Base-by-base conservation (phyloP, 345 rosid species). In the Arabidopsis arenosa region DNA sequence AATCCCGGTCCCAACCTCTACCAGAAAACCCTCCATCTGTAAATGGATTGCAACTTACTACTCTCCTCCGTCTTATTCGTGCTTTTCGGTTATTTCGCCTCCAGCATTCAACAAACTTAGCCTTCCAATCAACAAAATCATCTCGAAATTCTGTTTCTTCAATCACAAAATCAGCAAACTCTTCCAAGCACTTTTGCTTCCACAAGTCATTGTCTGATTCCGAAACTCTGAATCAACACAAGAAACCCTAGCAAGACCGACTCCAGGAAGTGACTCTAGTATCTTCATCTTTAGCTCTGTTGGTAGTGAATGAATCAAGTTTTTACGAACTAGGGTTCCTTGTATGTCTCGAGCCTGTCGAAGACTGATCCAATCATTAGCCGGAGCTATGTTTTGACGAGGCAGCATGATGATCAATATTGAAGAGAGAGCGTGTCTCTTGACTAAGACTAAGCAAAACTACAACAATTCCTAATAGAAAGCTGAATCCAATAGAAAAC, bases 241-340 rank as follows among this genome's bases (percentile, higher is more conserved):
- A 9, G 51, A 86, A 73, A 82, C 54, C 52, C 52, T 87, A 0
- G 85, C 87, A 37, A 87, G 12, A 81, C 82, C 86, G 12, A 11
- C 51, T 5, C 81, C 95, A 23, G 79, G 77, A 64, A 92, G 84
- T 8, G 47, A 80, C 85, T 87, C 89, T 49, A 88, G 65, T 73
- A 88, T 79, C 83, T 72, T 86, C 7, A 84, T 71, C 83, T 88
- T 90, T 30, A 92, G 65, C 48, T 92, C 90, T 1, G 81, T 69
- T 0, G 96, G 96, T 65, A 65, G 93, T 65, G 47, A 5, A 15
- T 47, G 5, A 37, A 60, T 37, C 2, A 9, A 18, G 55, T 48
- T 48, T 48, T 4, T 10, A 17, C 9, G 1, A 45, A 6, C 51
- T 45, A 44, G 51, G 51, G 18, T 2, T 45, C 51, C 18, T n/a